A percentile compares a stretch with the other conserved stretches of the same genome.
phyloP scores from a whole-genome alignment of 352 stramenopile genomes.

The Aphanomyces astaci region DNA sequence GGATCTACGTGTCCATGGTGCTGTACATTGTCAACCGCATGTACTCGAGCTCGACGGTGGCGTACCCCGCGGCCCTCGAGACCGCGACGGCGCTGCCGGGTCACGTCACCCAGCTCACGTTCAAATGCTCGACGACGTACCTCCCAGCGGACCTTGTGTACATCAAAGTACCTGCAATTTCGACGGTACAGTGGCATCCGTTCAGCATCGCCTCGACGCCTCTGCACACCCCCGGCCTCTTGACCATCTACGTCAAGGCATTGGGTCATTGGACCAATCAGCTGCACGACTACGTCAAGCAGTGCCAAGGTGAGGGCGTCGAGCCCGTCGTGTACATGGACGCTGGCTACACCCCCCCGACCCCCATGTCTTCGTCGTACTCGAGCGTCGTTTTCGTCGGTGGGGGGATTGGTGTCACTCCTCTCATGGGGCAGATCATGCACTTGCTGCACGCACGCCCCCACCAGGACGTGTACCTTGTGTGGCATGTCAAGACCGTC shows the following conservation, averaged over 20 bases:
- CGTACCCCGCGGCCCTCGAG: constrained; percentile 28
- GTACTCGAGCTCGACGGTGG: constrained; percentile 27
- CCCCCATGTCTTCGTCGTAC: constrained; percentile 22
- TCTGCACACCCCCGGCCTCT: constrained; percentile 16
- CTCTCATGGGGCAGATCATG: constrained; percentile 14
- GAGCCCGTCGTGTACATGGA: constrained; percentile 29
- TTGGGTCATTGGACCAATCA: constrained; percentile 22
- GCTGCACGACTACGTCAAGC: constrained; percentile 30
- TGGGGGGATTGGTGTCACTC: constrained; percentile 28
- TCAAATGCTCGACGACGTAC: constrained; percentile 42
- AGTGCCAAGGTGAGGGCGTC: constrained; percentile 28
- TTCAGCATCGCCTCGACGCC: constrained; percentile 32
- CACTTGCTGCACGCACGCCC: constrained; percentile 2
- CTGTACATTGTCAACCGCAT: constrained; percentile 36
- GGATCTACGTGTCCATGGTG: constrained; percentile 35
- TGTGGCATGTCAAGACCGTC: constrained; percentile 13
- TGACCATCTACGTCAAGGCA: constrained; percentile 30
- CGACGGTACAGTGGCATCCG: constrained; percentile 35
- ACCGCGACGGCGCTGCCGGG: constrained; percentile 26
- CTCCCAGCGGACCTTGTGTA: constrained; percentile 55
- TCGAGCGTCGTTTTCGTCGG: constrained; percentile 34
- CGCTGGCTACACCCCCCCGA: constrained; percentile 28
- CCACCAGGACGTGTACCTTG: constrained; percentile 12
- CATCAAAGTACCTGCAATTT: constrained; percentile 71
- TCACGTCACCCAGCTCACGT: constrained; percentile 33